Evolutionary conservation across 306 rosid genomes (phyloP).

Genomic region (Inga laurina): DNA sequence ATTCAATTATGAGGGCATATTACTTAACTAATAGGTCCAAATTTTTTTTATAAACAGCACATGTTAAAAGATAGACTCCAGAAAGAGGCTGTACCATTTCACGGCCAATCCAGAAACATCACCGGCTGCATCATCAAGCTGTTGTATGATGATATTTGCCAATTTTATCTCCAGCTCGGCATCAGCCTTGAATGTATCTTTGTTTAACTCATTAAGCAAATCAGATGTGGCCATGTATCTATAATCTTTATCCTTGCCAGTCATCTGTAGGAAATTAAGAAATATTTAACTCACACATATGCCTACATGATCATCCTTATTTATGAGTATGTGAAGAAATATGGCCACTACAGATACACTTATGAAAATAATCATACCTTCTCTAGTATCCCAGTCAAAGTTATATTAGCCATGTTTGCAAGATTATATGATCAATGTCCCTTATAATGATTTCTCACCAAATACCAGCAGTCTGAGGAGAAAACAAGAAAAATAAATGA

Average conservation of each 20-base stretch:
- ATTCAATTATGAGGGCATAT: neutral
- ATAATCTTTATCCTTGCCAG: conserved; percentile 78
- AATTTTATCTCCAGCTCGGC: conserved; percentile 64
- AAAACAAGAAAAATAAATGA: conserved; percentile 3
- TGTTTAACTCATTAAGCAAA: conserved; percentile 66
- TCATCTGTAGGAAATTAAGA: conserved; percentile 48
- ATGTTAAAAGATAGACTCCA: neutral
- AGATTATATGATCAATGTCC: neutral
- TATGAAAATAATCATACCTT: conserved; percentile 53
- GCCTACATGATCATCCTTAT: neutral
- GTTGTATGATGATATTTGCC: conserved; percentile 63
- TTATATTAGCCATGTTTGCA: conserved; percentile 67
- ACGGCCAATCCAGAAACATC: conserved; percentile 80
- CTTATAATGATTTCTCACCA: conserved; percentile 13
- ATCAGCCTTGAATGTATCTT: conserved; percentile 63
- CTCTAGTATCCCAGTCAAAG: conserved; percentile 75
- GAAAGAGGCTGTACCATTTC: conserved; percentile 51
- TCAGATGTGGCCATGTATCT: conserved; percentile 85
- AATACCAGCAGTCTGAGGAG: conserved; percentile 27
- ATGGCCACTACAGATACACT: neutral
- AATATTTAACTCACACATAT: neutral
- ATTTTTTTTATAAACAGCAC: neutral
- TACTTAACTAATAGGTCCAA: neutral
- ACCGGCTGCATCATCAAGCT: conserved; percentile 80
- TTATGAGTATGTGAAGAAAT: neutral